A percentile compares a stretch with the other conserved stretches of the same genome.
Evolutionary conservation across 1,139 yeast species (phyloP).

Genomic region (Entelexis sorbosivorans): DNA sequence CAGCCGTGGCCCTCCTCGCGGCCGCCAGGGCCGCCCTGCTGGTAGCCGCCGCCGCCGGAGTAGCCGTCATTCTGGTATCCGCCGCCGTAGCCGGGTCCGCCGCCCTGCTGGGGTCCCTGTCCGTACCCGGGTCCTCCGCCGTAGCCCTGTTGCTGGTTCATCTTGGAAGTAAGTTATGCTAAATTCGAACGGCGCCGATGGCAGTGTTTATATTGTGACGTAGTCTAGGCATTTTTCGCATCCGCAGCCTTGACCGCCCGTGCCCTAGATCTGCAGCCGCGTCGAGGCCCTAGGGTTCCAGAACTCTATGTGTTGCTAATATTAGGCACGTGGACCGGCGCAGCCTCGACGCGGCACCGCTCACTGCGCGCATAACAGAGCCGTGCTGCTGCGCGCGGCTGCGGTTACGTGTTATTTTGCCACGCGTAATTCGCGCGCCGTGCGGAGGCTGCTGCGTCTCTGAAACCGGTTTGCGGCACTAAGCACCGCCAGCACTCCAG

Average conservation of each 20-base stretch:
- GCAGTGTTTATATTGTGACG: neutral
- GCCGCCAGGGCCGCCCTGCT: conserved; percentile 12
- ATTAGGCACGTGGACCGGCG: conserved; percentile 1
- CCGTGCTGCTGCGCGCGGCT: too few relatives aligned
- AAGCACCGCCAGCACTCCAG: too few relatives aligned
- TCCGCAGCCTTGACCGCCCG: conserved; percentile 1
- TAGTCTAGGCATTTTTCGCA: neutral
- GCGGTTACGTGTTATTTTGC: too few relatives aligned
- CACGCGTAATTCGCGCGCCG: too few relatives aligned
- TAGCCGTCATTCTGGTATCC: conserved; percentile 10
- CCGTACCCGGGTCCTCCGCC: neutral
- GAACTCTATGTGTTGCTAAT: neutral
- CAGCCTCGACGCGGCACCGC: neutral
- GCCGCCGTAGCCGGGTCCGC: conserved; percentile 16
- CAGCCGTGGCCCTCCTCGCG: conserved; percentile 14
- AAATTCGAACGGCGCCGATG: neutral
- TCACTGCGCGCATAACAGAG: too few relatives aligned
- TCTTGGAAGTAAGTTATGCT: neutral
- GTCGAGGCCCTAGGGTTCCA: neutral
- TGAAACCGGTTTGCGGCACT: too few relatives aligned
- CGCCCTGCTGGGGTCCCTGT: neutral
- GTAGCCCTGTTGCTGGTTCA: neutral
- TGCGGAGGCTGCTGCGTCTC: too few relatives aligned
- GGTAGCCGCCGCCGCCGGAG: conserved; percentile 14
- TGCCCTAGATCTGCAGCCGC: neutral